A percentile compares a stretch with the other conserved stretches of the same genome.
phyloP scores from a whole-genome alignment of 148 eudicot species.

The Cornus suecica region DNA sequence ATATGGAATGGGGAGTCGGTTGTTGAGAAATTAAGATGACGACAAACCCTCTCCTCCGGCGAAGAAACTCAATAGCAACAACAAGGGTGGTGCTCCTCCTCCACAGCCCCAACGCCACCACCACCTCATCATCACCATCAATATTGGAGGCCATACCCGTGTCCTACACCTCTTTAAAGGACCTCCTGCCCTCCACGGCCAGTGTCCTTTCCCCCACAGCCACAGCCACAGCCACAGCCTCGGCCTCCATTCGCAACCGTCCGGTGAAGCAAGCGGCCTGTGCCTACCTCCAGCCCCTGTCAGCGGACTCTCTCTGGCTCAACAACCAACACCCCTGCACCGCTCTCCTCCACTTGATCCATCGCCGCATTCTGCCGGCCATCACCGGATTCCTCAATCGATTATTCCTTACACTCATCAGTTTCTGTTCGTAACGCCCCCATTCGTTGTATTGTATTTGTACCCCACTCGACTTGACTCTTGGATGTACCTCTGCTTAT shows the following conservation, averaged over 20 bases:
- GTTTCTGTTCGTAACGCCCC: too few species aligned
- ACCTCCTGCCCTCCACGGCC: constrained; percentile 46
- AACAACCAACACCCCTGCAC: constrained; percentile 11
- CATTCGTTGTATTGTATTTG: too few species aligned
- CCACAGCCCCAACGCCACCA: not conserved
- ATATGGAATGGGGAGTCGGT: too few species aligned
- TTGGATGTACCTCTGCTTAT: too few species aligned
- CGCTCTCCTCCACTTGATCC: constrained; percentile 17
- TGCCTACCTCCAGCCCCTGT: constrained; percentile 89
- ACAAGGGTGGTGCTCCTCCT: constrained; percentile 9
- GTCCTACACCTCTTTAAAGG: constrained; percentile 59
- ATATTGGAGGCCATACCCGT: constrained; percentile 37
- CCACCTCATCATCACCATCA: constrained; percentile 11
- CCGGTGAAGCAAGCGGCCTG: constrained; percentile 94
- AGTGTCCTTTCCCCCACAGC: constrained; percentile 38
- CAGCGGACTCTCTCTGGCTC: constrained; percentile 31
- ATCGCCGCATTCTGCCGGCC: constrained; percentile 19
- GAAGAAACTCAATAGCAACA: constrained; percentile 26
- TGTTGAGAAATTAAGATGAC: too few species aligned
- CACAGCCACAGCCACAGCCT: constrained; percentile 47
- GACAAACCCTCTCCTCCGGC: constrained; percentile 17
- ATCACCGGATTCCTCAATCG: constrained; percentile 32
- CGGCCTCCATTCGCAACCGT: constrained; percentile 70
- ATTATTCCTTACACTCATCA: constrained; percentile 39
- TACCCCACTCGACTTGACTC: too few species aligned